Base-by-base conservation (phyloP, 768 basidiomycete species). In the Suillus variegatus region DNA sequence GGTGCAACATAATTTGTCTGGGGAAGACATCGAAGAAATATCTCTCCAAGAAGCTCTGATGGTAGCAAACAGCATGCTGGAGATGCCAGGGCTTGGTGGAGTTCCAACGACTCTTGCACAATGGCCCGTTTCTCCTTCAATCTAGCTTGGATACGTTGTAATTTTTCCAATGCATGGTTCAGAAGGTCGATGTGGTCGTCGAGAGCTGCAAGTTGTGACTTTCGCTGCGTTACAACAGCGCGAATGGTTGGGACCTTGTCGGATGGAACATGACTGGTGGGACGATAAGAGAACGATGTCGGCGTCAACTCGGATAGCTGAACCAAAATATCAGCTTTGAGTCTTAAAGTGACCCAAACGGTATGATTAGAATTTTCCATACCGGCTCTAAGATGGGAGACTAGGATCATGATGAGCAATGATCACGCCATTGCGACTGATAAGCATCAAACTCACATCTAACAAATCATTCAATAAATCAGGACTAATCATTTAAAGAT, bases 361-460 rank as follows among this genome's bases (percentile, higher is more conserved):
- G 16, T 52, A 55, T 25, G 13, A 3, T 65, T 25, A 32, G 44
- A 58, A 14, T 6, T 4, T 60, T 14, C 3, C 75, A 52, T 28
- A 72, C 74, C 64, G 68, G 74, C 14, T 51, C 49, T 68, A 65
- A 61, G 36, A 62, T 69, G 60, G 64, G 51, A 57, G 65, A 40
- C 47, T 64, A 63, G 49, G 10, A 73, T 32, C 18, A 54, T 54
- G 32, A 54, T 77, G 74, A 76, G 76, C 74, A 68, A 76, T 58
- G 71, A 76, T 76, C 70, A 75, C 76, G 76, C 76, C 65, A 76
- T 76, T 69, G 67, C 36, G 55, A 57, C 54, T 55, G 51, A 38
- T 64, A 61, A 64, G 43, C 6, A 51, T 40, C 6, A 52, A 67
- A 32, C 67, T 61, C 47, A 75, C 69, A 57, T 22, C 6, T 14